A percentile compares a stretch with the other conserved stretches of the same genome.
Conservation (phyloP, 192 early-diverging fungal species). For the Borealophlyctis nickersoniae region DNA sequence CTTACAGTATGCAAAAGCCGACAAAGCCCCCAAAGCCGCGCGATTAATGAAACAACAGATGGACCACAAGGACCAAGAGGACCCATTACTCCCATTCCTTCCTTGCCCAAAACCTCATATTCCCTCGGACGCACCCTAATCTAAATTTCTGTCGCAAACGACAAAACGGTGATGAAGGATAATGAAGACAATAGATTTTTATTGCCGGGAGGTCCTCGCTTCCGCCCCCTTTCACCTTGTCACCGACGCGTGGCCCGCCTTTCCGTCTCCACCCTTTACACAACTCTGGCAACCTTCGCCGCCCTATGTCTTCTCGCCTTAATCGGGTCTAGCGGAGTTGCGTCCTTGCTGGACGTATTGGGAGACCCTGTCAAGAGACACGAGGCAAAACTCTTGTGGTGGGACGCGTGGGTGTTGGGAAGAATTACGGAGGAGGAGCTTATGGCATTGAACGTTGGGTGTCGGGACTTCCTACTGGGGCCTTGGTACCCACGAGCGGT, state of each 20-base stretch:
- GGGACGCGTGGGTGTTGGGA: conserved; percentile 9
- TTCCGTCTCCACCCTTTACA: conserved; percentile 1
- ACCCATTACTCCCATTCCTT: too few species aligned
- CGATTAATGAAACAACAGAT: too few species aligned
- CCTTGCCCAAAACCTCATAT: too few species aligned
- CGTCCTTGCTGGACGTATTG: background rate
- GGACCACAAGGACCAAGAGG: too few species aligned
- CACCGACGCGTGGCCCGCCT: background rate
- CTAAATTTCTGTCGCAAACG: too few species aligned
- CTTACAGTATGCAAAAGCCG: too few species aligned
- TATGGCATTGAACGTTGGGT: background rate
- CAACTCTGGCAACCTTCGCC: conserved; percentile 1
- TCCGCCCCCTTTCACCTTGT: background rate
- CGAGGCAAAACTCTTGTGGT: conserved; percentile 18
- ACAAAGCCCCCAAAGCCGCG: too few species aligned
- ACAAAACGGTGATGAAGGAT: too few species aligned
- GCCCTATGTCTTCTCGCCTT: conserved; percentile 4
- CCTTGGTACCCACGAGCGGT: background rate
- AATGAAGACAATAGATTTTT: too few species aligned
- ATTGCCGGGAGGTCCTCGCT: too few species aligned
- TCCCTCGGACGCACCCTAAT: too few species aligned
- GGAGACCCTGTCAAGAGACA: background rate
- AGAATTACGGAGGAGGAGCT: conserved; percentile 5
- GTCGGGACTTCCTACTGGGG: background rate
- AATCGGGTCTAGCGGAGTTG: background rate